phyloP scores from a whole-genome alignment of 2,329 filamentous ascomycete species.

The Rutstroemia sydowiana region DNA sequence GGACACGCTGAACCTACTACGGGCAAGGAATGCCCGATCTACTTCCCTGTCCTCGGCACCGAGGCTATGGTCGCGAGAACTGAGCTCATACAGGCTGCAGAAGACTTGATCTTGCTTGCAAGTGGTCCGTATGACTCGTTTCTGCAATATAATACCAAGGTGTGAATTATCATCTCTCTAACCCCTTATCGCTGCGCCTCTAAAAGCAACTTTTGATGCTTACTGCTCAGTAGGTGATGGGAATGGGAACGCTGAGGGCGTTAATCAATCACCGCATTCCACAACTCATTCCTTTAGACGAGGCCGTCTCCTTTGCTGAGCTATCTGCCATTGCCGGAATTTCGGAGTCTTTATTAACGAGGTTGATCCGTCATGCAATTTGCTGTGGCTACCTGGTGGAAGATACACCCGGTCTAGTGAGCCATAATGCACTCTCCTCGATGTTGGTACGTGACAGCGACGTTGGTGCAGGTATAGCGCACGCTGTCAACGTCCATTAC shows the following conservation, averaged over 20 bases:
- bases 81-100: neutral
- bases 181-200: neutral
- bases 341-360: neutral
- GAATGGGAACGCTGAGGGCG: neutral
- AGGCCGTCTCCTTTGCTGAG: neutral
- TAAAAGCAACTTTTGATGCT: neutral
- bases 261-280: neutral
- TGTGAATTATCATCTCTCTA: neutral
- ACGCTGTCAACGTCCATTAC: neutral
- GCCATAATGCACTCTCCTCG: neutral
- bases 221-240: neutral
- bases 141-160: neutral
- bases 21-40: neutral
- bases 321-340: neutral
- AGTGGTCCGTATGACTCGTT: neutral
- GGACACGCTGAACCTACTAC: neutral
- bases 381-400: neutral
- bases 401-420: neutral
- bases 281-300: neutral
- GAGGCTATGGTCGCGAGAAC: neutral
- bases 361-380: neutral
- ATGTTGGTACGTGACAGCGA: neutral
- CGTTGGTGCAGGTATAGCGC: neutral
- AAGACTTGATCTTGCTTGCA: neutral
- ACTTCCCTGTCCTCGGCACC: neutral